Base-by-base conservation (phyloP, 495 filamentous ascomycete genomes). In the Penicillium arizonense region DNA sequence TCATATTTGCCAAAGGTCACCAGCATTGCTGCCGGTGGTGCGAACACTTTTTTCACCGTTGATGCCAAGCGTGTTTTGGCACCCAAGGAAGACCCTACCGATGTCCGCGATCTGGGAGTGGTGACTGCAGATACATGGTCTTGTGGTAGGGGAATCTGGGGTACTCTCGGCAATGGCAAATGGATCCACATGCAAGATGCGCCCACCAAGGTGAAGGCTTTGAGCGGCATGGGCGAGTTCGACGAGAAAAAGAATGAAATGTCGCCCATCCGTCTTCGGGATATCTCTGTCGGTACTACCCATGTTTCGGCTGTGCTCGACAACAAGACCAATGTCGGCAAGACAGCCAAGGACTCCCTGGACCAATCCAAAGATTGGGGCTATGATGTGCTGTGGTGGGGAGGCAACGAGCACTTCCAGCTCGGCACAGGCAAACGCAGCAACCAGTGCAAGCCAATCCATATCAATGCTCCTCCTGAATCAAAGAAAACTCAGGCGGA, bases 381-480 rank as follows among this genome's bases (percentile, higher is more conserved):
- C 44, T 83, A 84, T 8, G 94, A 97, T 67, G 84, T 88, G 2
- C 64, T 97, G 5, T 95, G 86, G 80, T 98, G 92, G 89, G 94
- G 94, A 56, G 89, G 88, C 34, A 98, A 97, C 61, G 93, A 98
- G 72, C 80, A 83, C 55, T 96, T 88, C 63, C 94, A 98, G 64
- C 81, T 98, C 14, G 94, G 94, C 4, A 97, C 87, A 4, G 93
- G 94, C 33, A 93, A 85, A 75, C 73, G 92, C 53, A 96, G 82
- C 61, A 97, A 98, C 62, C 56, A 83, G 5, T 72, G 79, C 28
- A 76, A 77, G 9, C 94, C 94, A 12, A 77, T 75, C 0, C 89
- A 97, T 67, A 90, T 98, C 49, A 78, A 83, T 24, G 88, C 89
- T 8, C 72, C 96, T 32, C 82, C 91, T 45, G 55, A 67, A 42